Evolutionary conservation across 768 basidiomycete species (phyloP).

Genomic region (Mycena epipterygia): DNA sequence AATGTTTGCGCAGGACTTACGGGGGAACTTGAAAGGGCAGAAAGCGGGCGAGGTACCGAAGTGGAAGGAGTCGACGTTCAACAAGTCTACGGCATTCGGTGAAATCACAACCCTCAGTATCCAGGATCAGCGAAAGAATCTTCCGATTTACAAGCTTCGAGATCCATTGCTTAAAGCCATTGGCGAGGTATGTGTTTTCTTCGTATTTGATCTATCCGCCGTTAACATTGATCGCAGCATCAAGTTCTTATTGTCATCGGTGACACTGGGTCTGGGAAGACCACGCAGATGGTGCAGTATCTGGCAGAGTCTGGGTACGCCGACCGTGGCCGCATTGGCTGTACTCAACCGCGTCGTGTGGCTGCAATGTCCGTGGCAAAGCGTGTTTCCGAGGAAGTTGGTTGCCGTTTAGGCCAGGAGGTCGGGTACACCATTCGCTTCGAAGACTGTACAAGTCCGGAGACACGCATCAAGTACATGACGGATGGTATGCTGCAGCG

Average conservation of each 20-base stretch:
- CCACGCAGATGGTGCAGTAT: constrained; percentile 99
- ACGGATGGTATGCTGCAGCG: constrained; percentile 99
- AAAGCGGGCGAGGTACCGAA: constrained; percentile 86
- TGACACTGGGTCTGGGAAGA: constrained; percentile 99
- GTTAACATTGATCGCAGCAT: constrained; percentile 66
- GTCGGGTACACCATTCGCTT: constrained; percentile 99
- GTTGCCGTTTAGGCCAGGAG: constrained; percentile 96
- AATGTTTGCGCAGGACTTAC: constrained; percentile 93
- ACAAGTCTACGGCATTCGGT: constrained; percentile 96
- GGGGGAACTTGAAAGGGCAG: constrained; percentile 85
- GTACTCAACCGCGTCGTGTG: constrained; percentile 99
- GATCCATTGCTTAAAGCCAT: constrained; percentile 93
- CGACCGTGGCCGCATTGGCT: constrained; percentile 92
- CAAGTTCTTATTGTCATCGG: constrained; percentile 99
- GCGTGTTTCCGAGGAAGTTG: constrained; percentile 98
- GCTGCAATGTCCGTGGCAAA: constrained; percentile 99
- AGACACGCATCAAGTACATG: constrained; percentile 99
- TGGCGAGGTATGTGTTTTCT: constrained; percentile 72
- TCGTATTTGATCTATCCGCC: constrained; percentile 24
- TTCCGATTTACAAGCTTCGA: constrained; percentile 96
- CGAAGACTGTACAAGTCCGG: constrained; percentile 98
- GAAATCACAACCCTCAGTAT: constrained; percentile 92
- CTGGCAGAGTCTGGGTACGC: constrained; percentile 95
- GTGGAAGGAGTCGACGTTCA: constrained; percentile 94
- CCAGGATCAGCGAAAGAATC: constrained; percentile 90